phyloP scores from a whole-genome alignment of 1,284 basidiomycete species.

The Ustilago bromivora region DNA sequence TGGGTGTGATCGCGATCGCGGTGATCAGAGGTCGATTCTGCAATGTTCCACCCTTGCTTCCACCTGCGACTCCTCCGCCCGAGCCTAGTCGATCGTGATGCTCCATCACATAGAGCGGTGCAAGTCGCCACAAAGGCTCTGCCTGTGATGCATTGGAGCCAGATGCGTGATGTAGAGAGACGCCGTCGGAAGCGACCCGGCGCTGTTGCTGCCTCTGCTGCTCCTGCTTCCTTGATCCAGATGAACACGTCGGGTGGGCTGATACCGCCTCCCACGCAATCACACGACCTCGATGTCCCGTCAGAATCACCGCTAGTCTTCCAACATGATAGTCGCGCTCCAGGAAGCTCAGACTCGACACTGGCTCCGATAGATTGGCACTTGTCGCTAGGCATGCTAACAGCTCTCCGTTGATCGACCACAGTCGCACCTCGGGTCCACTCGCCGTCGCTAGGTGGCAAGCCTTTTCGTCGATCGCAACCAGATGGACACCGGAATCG shows the following conservation, averaged over 20 bases:
- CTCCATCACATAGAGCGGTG: constrained; percentile 54
- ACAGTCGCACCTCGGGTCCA: constrained; percentile 76
- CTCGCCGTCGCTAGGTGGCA: constrained; percentile 87
- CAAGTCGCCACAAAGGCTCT: constrained; percentile 39
- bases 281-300: constrained; percentile 64
- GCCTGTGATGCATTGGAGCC: background rate
- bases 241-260: constrained; percentile 24
- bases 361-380: constrained; percentile 67
- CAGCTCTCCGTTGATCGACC: constrained; percentile 83
- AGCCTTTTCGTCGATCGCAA: constrained; percentile 85
- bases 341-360: constrained; percentile 81
- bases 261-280: constrained; percentile 62
- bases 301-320: constrained; percentile 60
- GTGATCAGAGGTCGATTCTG: constrained; percentile 39
- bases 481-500: constrained; percentile 76
- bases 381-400: constrained; percentile 77
- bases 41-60: background rate
- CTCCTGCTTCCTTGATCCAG: constrained; percentile 1
- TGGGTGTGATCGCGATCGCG: constrained; percentile 26
- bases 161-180: constrained; percentile 3
- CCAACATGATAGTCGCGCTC: constrained; percentile 75
- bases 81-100: constrained; percentile 43
- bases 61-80: background rate
- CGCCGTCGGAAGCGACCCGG: constrained; percentile 20
- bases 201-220: constrained; percentile 12